phyloP scores from a whole-genome alignment of 2,329 filamentous ascomycete species.

The Lachnellula occidentalis region DNA sequence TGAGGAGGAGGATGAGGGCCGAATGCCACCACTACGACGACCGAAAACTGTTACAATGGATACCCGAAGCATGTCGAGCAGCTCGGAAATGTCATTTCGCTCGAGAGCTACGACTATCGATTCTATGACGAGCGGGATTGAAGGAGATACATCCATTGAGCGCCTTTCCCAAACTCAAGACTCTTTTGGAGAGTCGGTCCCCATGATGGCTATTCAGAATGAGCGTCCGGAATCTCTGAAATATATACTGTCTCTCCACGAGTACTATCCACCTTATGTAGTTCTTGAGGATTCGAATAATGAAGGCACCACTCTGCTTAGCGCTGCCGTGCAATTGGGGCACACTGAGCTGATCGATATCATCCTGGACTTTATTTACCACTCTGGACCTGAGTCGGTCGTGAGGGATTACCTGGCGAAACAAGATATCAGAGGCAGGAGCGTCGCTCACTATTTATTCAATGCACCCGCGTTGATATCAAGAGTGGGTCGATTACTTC shows the following conservation, averaged over 20 bases:
- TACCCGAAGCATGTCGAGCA: conserved; percentile 78
- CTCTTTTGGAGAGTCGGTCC: conserved; percentile 71
- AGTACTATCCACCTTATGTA: conserved; percentile 66
- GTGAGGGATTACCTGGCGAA: conserved; percentile 64
- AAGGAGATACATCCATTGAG: conserved; percentile 82
- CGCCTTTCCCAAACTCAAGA: conserved; percentile 67
- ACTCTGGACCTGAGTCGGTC: conserved; percentile 47
- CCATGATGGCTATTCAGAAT: conserved; percentile 79
- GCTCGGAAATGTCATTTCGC: conserved; percentile 75
- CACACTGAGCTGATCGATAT: conserved; percentile 69
- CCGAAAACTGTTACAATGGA: conserved; percentile 75
- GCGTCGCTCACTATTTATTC: conserved; percentile 93
- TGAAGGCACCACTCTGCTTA: conserved; percentile 83
- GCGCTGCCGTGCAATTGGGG: conserved; percentile 82
- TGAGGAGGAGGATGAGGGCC: conserved; percentile 48
- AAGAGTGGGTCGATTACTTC: conserved; percentile 69
- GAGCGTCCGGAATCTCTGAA: conserved; percentile 65
- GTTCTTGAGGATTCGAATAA: conserved; percentile 82
- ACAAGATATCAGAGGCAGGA: conserved; percentile 81
- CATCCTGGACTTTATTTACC: conserved; percentile 65
- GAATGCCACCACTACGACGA: conserved; percentile 24
- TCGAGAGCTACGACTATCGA: conserved; percentile 75
- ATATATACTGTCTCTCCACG: conserved; percentile 72
- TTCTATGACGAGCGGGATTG: conserved; percentile 66
- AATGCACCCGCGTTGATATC: conserved; percentile 77